phyloP scores from a whole-genome alignment of 805 yeast genomes.

The Clavispora asparagi region DNA sequence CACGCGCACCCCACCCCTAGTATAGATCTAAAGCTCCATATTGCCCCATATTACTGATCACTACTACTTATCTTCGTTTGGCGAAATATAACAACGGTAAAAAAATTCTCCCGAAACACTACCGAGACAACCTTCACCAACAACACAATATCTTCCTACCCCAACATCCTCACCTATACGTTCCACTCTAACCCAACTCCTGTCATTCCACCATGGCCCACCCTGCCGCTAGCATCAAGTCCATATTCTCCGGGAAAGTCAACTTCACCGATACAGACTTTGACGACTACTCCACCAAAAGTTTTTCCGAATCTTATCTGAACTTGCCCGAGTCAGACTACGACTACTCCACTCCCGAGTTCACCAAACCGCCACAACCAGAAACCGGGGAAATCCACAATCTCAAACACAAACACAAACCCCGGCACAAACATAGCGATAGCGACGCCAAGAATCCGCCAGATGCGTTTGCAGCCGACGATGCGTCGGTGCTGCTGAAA shows the following conservation, averaged over 20 bases:
- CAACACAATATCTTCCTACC: no score
- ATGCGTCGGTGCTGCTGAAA: constrained; percentile 17
- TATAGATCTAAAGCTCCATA: no score
- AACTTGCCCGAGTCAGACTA: not conserved
- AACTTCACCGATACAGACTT: constrained; percentile 12
- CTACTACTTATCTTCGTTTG: no score
- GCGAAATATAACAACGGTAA: no score
- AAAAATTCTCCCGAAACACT: no score
- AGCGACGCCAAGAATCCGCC: not conserved
- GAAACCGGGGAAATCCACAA: not conserved
- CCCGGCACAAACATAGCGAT: not conserved
- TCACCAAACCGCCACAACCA: not conserved
- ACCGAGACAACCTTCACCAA: no score
- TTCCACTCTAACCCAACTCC: no score
- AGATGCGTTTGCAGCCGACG: not conserved
- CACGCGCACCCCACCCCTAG: no score
- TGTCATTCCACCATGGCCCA: constrained; percentile 26
- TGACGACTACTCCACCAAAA: constrained; percentile 1
- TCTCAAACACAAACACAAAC: not conserved
- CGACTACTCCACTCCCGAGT: not conserved
- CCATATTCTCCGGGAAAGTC: constrained; percentile 32
- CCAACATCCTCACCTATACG: no score
- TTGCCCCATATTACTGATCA: no score
- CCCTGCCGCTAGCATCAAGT: constrained; percentile 39
- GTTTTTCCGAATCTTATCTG: not conserved